Evolutionary conservation across 345 rosid species (phyloP).

Genomic region (Linum trigynum): DNA sequence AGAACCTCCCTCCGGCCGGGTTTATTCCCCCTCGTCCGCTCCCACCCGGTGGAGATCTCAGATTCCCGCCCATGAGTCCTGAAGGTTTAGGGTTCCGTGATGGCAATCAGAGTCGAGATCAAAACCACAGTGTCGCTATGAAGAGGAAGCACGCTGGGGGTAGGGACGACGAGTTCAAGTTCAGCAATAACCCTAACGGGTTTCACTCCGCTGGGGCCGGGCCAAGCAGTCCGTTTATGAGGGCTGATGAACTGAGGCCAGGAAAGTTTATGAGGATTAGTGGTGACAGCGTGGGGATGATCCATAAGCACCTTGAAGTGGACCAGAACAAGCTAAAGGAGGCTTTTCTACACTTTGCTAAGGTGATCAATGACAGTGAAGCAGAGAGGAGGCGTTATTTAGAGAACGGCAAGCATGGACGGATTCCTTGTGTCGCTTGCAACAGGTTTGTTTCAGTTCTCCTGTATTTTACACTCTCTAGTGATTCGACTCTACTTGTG

Average conservation of each 20-base stretch:
- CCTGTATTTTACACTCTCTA: background rate
- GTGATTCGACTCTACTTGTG: background rate
- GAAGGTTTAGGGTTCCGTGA: constrained; percentile 38
- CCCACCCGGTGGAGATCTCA: constrained; percentile 20
- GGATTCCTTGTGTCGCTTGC: constrained; percentile 72
- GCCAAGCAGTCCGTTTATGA: constrained; percentile 28
- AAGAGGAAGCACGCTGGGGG: constrained; percentile 44
- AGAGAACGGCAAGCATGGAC: constrained; percentile 74
- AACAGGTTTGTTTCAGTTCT: constrained; percentile 51
- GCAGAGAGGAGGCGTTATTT: constrained; percentile 53
- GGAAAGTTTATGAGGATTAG: constrained; percentile 43
- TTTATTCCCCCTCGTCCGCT: constrained; percentile 8
- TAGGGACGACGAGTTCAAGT: constrained; percentile 40
- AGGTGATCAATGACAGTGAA: constrained; percentile 53
- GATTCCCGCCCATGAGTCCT: constrained; percentile 27
- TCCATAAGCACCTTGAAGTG: constrained; percentile 36
- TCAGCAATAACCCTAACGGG: constrained; percentile 10
- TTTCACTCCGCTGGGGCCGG: constrained; percentile 20
- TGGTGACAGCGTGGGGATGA: constrained; percentile 18
- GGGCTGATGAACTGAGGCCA: constrained; percentile 41
- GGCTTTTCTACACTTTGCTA: constrained; percentile 59
- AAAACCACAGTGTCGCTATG: constrained; percentile 11
- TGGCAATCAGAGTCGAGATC: constrained; percentile 11
- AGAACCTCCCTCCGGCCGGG: constrained; percentile 39
- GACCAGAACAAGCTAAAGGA: constrained; percentile 56